These are phyloP conservation scores for Myotisia sp. DNA, from an alignment of 2,329 filamentous ascomycete species.

Conservation along the genomic window DNA sequence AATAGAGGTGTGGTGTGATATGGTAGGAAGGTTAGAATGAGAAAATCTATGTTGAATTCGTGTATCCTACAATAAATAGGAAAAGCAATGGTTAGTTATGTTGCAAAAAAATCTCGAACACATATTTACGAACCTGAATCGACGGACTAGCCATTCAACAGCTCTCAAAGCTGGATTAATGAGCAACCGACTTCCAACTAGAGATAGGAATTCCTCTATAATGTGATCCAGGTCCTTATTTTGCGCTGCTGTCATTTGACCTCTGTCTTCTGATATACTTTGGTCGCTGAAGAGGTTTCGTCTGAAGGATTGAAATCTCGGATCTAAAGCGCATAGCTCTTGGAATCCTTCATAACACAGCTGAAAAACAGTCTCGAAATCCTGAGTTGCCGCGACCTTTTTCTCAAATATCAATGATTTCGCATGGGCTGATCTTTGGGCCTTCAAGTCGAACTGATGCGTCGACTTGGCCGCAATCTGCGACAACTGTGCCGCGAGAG, in stretches of 20 bases:
- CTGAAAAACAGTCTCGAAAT: constrained; percentile 74
- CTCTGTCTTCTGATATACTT: constrained; percentile 77
- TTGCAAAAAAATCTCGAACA: background rate
- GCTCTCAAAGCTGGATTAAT: constrained; percentile 81
- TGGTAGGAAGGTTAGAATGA: constrained; percentile 78
- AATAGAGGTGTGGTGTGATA: constrained; percentile 83
- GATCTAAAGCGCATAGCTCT: constrained; percentile 77
- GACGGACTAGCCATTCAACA: constrained; percentile 83
- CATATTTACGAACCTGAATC: constrained; percentile 55
- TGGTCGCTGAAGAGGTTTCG: constrained; percentile 81
- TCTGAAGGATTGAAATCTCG: constrained; percentile 59
- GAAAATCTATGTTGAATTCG: constrained; percentile 66
- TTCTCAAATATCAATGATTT: constrained; percentile 92
- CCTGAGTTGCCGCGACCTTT: constrained; percentile 70
- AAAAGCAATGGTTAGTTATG: background rate
- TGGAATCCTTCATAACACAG: constrained; percentile 81
- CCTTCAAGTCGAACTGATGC: constrained; percentile 79
- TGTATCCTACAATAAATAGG: constrained; percentile 50
- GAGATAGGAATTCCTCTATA: constrained; percentile 67
- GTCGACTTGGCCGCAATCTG: constrained; percentile 82
- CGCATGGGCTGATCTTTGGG: constrained; percentile 79
- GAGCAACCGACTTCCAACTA: constrained; percentile 61
- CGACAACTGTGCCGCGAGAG: constrained; percentile 86
- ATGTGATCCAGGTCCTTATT: constrained; percentile 68
- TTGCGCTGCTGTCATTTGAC: constrained; percentile 65